Evolutionary conservation across 768 basidiomycete genomes (phyloP).

Genomic region (Lactifluus volemus): DNA sequence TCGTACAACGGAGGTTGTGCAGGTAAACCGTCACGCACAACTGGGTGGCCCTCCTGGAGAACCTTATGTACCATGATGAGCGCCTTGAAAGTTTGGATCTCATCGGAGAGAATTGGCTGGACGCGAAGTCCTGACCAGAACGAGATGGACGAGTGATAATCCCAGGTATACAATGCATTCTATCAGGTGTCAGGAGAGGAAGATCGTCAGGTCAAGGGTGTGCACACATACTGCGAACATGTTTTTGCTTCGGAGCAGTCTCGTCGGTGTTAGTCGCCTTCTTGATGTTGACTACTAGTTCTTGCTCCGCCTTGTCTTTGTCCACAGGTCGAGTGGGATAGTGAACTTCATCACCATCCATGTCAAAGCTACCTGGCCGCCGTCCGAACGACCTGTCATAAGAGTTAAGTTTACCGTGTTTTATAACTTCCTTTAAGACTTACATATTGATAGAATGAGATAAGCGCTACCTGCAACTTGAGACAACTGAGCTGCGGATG

Average conservation of each 20-base stretch:
- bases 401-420: constrained; percentile 7
- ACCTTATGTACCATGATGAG: constrained; percentile 98
- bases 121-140: constrained; percentile 98
- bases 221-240: constrained; percentile 80
- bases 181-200: constrained; percentile 27
- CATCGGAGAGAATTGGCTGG: constrained; percentile 93
- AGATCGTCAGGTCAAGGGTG: neutral
- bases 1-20: neutral
- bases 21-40: constrained; percentile 43
- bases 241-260: constrained; percentile 97
- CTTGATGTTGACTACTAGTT: constrained; percentile 92
- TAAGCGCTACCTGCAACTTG: neutral
- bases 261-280: constrained; percentile 96
- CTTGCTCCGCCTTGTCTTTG: constrained; percentile 95
- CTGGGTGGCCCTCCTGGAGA: constrained; percentile 93
- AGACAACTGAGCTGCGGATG: constrained; percentile 3
- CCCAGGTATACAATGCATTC: constrained; percentile 99
- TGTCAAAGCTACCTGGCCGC: constrained; percentile 42
- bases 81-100: constrained; percentile 97
- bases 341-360: constrained; percentile 76
- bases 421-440: neutral
- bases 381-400: constrained; percentile 27
- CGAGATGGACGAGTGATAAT: constrained; percentile 94
- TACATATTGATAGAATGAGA: constrained; percentile 8
- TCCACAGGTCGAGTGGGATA: constrained; percentile 97